Evolutionary conservation across 108 stramenopile species (phyloP), one percentile per base, ranked within the genome.

Genomic region (Bacterosira constricta): DNA sequence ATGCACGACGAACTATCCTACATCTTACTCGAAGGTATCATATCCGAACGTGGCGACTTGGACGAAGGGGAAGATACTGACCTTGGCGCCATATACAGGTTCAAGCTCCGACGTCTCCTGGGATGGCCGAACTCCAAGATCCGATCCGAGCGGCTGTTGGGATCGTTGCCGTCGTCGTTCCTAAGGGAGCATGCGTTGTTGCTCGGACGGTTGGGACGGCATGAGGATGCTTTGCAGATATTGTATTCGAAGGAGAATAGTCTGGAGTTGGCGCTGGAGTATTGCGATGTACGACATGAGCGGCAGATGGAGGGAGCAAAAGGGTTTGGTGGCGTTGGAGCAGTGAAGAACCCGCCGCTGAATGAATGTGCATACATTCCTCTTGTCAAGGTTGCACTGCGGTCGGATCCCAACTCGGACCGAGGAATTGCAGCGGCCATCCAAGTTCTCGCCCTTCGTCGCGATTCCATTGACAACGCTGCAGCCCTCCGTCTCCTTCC

Each of bases 1-100:
- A 85, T 90, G 71, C 95, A 96, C 60, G 92, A 96, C 73, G 92
- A 96, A 62, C 68, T 96, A 10, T 79, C 86, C 31, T 90, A 83
- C 52, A 75, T 94, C 25, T 69, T 96, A 10, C 79, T 96, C 20
- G 95, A 96, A 64, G 95, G 92, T 15, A 83, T 96, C 10, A 90
- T 96, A 59, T 79, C 88, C 26, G 94, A 95, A 83, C 88, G 89
- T 39, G 83, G 85, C 1, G 90, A 91, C 60, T 79, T 83, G 42
- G 60, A 69, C 12, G 52, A 58, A 5, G 85, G 74, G 0, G 81
- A 81, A 10, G 88, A 88, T 20, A 87, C 88, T 32, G 64, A 62
- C 31, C 54, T 93, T 44, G 92, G 95, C 44, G 59, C 77, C 30
- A 81, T 85, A 15, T 96, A 91, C 68, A 82, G 91, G 34, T 65